Evolutionary conservation across 257 asterid genomes (phyloP), one percentile per base, ranked within the genome.

Genomic region (Primulina eburnea): DNA sequence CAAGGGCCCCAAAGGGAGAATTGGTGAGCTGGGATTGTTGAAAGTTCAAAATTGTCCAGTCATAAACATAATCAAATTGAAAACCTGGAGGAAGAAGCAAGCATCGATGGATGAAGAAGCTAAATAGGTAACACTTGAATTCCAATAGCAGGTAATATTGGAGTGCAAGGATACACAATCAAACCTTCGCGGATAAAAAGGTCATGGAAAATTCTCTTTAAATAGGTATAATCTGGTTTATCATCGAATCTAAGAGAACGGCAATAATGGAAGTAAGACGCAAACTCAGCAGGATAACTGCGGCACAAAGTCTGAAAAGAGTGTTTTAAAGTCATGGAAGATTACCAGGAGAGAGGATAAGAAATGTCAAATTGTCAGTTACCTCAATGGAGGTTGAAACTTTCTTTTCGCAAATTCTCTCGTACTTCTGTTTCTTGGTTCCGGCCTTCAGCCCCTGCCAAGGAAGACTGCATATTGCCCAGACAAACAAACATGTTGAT

Each of bases 391-490:
- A 87, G 66, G 97, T 91, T 34, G 96, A 85, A 66, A 89, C 91
- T 86, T 92, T 92, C 78, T 88, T 89, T 81, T 89, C 98, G 32
- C 95, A 79, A 71, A 92, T 92, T 79, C 82, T 92, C 70, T 92
- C 97, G 28, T 92, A 88, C 78, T 92, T 92, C 76, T 89, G 97
- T 82, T 88, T 89, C 90, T 89, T 92, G 76, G 81, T 92, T 35
- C 98, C 97, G 60, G 96, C 98, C 86, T 84, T 89, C 81, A 92
- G 83, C 70, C 98, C 98, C 84, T 92, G 97, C 97, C 97, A 89
- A 21, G 97, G 98, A 79, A 92, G 96, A 80, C 98, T 89, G 47
- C 72, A 63, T 26, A 76, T 74, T 74, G 71, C 61, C 53, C 66
- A 38, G 56, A 66, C 82, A 61, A 87, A 74, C 75, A 75, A 5